Evolutionary conservation across 768 basidiomycete species (phyloP).

Genomic region (Polyporus arcularius): DNA sequence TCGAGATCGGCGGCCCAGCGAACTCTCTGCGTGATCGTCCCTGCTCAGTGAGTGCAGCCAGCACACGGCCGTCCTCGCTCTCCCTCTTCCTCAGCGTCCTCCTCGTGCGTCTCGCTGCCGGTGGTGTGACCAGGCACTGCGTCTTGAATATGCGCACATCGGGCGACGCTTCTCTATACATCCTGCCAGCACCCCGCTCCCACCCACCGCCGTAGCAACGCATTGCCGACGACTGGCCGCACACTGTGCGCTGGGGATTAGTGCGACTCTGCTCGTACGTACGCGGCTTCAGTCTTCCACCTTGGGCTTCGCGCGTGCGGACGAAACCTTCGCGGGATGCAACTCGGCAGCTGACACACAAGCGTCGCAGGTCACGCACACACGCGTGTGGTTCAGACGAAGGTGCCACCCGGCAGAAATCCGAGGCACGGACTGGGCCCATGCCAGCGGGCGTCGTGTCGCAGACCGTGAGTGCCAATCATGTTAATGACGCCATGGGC

Average conservation of each 20-base stretch:
- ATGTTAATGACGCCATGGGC: not conserved
- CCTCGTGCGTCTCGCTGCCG: slow-evolving; percentile 8
- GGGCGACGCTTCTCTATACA: slow-evolving; percentile 3
- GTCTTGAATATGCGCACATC: slow-evolving; percentile 2
- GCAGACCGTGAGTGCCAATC: not conserved
- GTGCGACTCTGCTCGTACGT: not conserved
- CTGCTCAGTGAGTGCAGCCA: not conserved
- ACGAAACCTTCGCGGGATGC: slow-evolving; percentile 18
- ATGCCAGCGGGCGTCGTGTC: not conserved
- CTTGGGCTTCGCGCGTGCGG: slow-evolving; percentile 1
- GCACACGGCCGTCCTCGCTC: not conserved
- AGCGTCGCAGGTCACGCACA: not conserved
- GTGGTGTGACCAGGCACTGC: slow-evolving; percentile 9
- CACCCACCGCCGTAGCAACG: not conserved
- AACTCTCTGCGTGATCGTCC: slow-evolving; percentile 18
- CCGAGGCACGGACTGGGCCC: not conserved
- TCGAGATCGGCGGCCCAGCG: slow-evolving; percentile 12
- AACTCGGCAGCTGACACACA: slow-evolving; percentile 2
- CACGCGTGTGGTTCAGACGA: not conserved
- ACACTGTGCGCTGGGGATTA: not conserved
- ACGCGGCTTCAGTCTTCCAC: slow-evolving; percentile 2
- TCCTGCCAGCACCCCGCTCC: not conserved
- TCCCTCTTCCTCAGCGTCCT: slow-evolving; percentile 6
- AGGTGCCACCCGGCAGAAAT: not conserved
- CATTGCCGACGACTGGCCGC: not conserved